Evolutionary conservation across 805 yeast species (phyloP).

Genomic region (Lachancea sp.): DNA sequence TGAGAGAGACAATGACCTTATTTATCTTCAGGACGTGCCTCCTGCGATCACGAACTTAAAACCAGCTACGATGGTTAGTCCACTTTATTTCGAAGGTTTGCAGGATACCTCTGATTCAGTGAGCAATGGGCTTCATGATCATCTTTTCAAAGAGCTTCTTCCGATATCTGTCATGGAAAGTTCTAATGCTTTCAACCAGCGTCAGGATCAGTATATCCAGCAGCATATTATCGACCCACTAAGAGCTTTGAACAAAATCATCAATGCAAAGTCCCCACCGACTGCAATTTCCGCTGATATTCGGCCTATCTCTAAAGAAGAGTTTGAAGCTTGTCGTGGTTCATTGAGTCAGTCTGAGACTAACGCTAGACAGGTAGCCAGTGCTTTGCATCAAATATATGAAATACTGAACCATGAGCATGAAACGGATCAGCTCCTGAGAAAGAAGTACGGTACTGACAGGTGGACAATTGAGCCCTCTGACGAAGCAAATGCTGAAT

Average conservation of each 20-base stretch:
- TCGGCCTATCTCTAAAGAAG: constrained; percentile 51
- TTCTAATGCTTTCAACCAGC: constrained; percentile 60
- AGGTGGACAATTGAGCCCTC: constrained; percentile 52
- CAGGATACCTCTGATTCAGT: constrained; percentile 25
- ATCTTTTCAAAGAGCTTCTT: constrained; percentile 52
- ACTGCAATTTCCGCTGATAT: constrained; percentile 55
- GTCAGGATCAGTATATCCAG: constrained; percentile 49
- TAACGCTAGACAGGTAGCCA: constrained; percentile 35
- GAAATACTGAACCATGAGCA: constrained; percentile 45
- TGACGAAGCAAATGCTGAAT: constrained; percentile 36
- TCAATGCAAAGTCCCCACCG: constrained; percentile 41
- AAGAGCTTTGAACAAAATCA: constrained; percentile 38
- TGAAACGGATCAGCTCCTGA: constrained; percentile 48
- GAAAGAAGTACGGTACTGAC: constrained; percentile 45
- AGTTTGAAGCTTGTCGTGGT: constrained; percentile 51
- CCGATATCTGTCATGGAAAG: constrained; percentile 63
- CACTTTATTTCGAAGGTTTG: constrained; percentile 36
- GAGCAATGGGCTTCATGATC: constrained; percentile 15
- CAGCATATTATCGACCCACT: constrained; percentile 44
- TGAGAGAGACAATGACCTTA: constrained; percentile 74
- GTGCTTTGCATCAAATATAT: constrained; percentile 41
- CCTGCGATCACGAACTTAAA: constrained; percentile 38
- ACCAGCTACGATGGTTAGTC: constrained; percentile 50
- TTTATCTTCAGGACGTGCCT: constrained; percentile 67
- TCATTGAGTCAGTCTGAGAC: constrained; percentile 51